Percentiles rank a stretch among this genome's conserved stretches.
phyloP scores from a whole-genome alignment of 2,329 filamentous ascomycete species.

The Dothiorella sarmentorum region DNA sequence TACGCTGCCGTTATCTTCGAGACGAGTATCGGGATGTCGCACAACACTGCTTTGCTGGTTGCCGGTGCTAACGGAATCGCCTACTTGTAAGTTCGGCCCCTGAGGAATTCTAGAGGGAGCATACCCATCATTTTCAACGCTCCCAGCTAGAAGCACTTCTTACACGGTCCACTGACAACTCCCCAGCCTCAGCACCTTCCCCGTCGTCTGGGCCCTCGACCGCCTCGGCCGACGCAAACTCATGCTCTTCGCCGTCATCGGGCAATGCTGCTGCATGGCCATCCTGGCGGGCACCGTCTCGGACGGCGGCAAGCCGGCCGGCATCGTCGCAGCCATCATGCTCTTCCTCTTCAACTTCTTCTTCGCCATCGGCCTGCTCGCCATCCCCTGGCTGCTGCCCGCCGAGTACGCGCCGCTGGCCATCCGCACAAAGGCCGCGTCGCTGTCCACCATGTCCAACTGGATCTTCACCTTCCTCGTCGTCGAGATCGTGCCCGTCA shows the following conservation, averaged over 20 bases:
- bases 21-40: conserved; percentile 42
- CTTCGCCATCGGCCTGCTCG: conserved; percentile 31
- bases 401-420: conserved; percentile 42
- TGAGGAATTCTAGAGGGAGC: no score
- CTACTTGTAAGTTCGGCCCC: conserved; percentile 32
- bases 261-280: conserved; percentile 41
- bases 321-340: conserved; percentile 46
- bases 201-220: conserved; percentile 38
- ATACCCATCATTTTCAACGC: no score
- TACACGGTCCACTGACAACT: background rate
- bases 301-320: conserved; percentile 34
- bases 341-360: conserved; percentile 38
- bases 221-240: conserved; percentile 30
- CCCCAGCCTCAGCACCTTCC: conserved; percentile 28
- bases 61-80: conserved; percentile 43
- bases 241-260: conserved; percentile 32
- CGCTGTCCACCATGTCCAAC: conserved; percentile 38
- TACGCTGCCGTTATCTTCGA: conserved; percentile 50
- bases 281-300: conserved; percentile 36
- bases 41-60: conserved; percentile 35
- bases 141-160: no score
- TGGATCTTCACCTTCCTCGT: conserved; percentile 30
- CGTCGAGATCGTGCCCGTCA: conserved; percentile 40
- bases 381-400: conserved; percentile 30
- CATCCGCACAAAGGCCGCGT: conserved; percentile 38